Conservation (phyloP, 2,329 filamentous ascomycete species). For the Chaetomium globosum region DNA sequence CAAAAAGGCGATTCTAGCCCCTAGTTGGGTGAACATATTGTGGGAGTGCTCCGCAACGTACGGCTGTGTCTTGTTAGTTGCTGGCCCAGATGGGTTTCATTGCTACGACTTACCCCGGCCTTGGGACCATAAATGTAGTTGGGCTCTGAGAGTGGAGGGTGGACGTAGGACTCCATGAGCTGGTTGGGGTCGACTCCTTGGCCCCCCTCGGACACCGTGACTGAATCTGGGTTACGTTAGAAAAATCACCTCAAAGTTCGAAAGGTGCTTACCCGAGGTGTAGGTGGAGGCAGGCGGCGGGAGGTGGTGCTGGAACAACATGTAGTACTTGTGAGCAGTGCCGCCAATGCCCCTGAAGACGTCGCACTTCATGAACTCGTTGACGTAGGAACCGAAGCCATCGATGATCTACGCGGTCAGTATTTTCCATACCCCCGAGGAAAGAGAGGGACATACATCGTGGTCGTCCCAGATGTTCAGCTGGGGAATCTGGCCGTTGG, state of each 20-base stretch:
- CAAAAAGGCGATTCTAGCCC: conserved; percentile 79
- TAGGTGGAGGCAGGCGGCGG: conserved; percentile 83
- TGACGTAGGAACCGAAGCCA: conserved; percentile 90
- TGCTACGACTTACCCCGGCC: conserved; percentile 63
- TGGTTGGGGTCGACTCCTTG: conserved; percentile 70
- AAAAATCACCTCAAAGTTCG: too few species aligned
- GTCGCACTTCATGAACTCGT: conserved; percentile 85
- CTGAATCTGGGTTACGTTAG: conserved; percentile 29
- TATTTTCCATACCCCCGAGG: background rate
- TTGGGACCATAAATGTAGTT: conserved; percentile 78
- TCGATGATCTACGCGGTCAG: conserved; percentile 72
- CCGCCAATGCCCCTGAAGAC: conserved; percentile 89
- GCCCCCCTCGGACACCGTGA: conserved; percentile 55
- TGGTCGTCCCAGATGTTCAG: conserved; percentile 99
- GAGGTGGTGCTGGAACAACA: conserved; percentile 95
- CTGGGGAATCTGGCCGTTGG: conserved; percentile 90
- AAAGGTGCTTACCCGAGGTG: conserved; percentile 64
- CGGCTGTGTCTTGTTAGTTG: conserved; percentile 68
- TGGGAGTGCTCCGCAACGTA: conserved; percentile 89
- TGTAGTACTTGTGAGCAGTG: conserved; percentile 95
- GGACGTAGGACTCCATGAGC: conserved; percentile 73
- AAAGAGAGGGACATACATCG: conserved; percentile 57
- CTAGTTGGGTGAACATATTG: conserved; percentile 82
- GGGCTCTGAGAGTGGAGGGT: conserved; percentile 57
- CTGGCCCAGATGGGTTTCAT: too few species aligned